These are phyloP conservation scores for Sarocladium oryzae DNA, from an alignment of 2,329 filamentous ascomycete species.

Conservation along the genomic window DNA sequence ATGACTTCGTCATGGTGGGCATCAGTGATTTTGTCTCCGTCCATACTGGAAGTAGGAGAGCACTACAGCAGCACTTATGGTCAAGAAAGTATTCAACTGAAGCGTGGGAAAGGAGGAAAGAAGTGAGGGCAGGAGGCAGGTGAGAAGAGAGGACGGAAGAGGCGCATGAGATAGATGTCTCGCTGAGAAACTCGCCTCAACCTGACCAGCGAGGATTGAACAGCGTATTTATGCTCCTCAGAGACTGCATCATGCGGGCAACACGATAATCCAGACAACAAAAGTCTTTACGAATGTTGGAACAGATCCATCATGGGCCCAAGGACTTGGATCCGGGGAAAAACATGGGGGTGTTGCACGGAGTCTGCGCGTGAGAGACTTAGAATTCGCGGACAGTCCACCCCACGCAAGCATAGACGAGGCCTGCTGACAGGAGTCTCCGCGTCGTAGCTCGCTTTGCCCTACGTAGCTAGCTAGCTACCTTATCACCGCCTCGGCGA, in stretches of 20 bases:
- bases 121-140: not conserved
- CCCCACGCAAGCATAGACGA: not conserved
- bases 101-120: no score
- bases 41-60: not conserved
- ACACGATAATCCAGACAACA: not conserved
- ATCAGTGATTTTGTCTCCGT: constrained; percentile 14
- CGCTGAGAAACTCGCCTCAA: not conserved
- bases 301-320: not conserved
- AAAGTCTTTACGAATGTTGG: not conserved
- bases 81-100: no score
- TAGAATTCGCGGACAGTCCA: not conserved
- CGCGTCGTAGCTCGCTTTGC: no score
- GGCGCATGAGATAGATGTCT: not conserved
- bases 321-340: constrained; percentile 1
- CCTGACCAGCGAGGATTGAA: not conserved
- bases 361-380: not conserved
- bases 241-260: not conserved
- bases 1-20: constrained; percentile 18
- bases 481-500: no score
- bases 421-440: not conserved
- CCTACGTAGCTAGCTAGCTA: no score
- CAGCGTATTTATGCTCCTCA: not conserved
- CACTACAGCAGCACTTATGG: not conserved
- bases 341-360: not conserved
- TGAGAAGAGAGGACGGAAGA: not conserved